phyloP scores from a whole-genome alignment of 2,329 filamentous ascomycete genomes.

The Spiromastix sp. region DNA sequence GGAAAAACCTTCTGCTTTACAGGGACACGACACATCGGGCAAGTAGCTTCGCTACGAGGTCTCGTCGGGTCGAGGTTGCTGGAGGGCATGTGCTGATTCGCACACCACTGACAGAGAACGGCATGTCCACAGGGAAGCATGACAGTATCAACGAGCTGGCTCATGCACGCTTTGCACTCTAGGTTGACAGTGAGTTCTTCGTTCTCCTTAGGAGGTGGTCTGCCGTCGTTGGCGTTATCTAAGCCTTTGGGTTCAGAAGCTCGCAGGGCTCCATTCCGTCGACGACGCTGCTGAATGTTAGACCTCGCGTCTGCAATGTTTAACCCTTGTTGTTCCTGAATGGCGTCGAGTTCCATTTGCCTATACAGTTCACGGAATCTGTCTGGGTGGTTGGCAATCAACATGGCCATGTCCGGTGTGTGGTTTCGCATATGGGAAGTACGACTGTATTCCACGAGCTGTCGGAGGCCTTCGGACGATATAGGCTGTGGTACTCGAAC shows the following conservation, averaged over 20 bases:
- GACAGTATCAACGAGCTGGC: constrained; percentile 42
- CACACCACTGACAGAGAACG: constrained; percentile 46
- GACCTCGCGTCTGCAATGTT: neutral
- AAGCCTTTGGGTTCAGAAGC: constrained; percentile 22
- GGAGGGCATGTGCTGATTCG: constrained; percentile 39
- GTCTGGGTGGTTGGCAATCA: too few species aligned
- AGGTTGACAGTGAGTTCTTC: constrained; percentile 41
- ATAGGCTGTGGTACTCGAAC: too few species aligned
- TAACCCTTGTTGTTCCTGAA: neutral
- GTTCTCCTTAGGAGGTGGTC: constrained; percentile 39
- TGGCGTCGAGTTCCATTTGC: neutral
- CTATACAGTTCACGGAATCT: too few species aligned
- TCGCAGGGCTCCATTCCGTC: neutral
- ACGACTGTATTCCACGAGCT: too few species aligned
- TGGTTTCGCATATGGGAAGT: too few species aligned
- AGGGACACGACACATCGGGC: constrained; percentile 20
- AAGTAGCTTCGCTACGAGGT: constrained; percentile 12
- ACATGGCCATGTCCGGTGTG: too few species aligned
- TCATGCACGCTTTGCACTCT: constrained; percentile 44
- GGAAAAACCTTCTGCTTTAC: constrained; percentile 23
- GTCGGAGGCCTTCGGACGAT: too few species aligned
- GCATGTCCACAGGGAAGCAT: constrained; percentile 46
- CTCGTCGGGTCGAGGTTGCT: constrained; percentile 24
- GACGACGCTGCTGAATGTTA: too few species aligned
- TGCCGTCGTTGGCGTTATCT: constrained; percentile 34